A percentile compares a stretch with the other conserved stretches of the same genome.
phyloP scores from a whole-genome alignment of 2,329 filamentous ascomycete species.

The Nothophaeocryptopus gaeumannii region DNA sequence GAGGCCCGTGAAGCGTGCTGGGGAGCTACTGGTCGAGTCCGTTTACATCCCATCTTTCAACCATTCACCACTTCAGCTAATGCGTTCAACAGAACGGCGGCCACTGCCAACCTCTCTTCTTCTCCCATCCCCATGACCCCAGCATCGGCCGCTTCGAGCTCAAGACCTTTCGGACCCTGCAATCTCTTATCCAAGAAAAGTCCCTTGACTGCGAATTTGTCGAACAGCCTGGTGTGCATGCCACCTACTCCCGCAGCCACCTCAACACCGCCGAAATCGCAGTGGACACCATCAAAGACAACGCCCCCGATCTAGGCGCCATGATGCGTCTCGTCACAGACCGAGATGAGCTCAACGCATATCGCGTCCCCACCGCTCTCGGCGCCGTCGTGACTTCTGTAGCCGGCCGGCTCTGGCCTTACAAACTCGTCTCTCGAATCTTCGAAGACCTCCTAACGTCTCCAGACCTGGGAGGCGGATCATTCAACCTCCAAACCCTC shows the following conservation, averaged over 20 bases:
- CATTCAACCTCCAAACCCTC: slow-evolving; percentile 71
- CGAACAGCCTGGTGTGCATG: slow-evolving; percentile 61
- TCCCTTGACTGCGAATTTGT: slow-evolving; percentile 69
- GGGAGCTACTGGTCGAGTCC: slow-evolving; percentile 77
- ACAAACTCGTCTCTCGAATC: slow-evolving; percentile 74
- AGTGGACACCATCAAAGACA: slow-evolving; percentile 51
- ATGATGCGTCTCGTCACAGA: slow-evolving; percentile 41
- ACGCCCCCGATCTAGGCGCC: slow-evolving; percentile 56
- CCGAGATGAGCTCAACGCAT: slow-evolving; percentile 46
- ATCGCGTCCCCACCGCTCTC: slow-evolving; percentile 54
- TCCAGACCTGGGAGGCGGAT: slow-evolving; percentile 23
- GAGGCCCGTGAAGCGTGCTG: slow-evolving; percentile 78
- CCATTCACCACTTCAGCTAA: background rate
- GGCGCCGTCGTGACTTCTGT: slow-evolving; percentile 64
- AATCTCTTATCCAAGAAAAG: slow-evolving; percentile 55
- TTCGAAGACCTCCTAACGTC: slow-evolving; percentile 58
- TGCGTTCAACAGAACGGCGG: slow-evolving; percentile 44
- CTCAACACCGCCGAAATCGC: slow-evolving; percentile 53
- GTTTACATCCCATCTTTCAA: slow-evolving; percentile 34
- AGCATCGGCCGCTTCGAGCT: slow-evolving; percentile 68
- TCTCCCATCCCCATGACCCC: slow-evolving; percentile 54
- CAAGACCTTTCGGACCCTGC: slow-evolving; percentile 62
- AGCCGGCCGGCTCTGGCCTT: slow-evolving; percentile 75
- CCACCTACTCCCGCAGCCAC: slow-evolving; percentile 57
- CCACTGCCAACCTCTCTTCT: slow-evolving; percentile 72